Base-by-base conservation (phyloP, 192 early-diverging fungal genomes). In the Jimgerdemannia flammicorona region DNA sequence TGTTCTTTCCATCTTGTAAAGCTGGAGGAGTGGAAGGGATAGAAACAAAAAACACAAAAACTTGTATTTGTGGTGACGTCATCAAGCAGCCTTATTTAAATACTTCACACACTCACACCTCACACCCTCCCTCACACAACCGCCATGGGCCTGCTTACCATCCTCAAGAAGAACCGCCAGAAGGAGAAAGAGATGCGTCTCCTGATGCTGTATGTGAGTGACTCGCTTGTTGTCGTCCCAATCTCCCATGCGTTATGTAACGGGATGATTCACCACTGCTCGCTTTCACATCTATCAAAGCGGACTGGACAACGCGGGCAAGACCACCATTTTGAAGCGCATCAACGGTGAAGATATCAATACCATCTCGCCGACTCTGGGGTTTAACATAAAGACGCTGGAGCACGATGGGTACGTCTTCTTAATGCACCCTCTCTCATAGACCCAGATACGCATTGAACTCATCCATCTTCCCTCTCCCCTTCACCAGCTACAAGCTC, bases 251-350 rank as follows among this genome's bases (percentile, higher is more conserved):
- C 64, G 65, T 64, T 69, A 29, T 39, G 29, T 10, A 6, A 3
- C 40, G 18, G 20, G 9, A 69, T 70, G 42, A 59, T 18, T 8
- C 44, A 17, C 7, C n/a, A 39, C 6, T 65, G n/a, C 20, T 70
- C 65, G 63, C 75, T 4, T 4, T 10, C 18, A 29, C 44, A 40
- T 76, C 40, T 70, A 0, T 39, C 49, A 75, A 19, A 92, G 92
- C 11, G 98, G 98, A 0, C 87, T 99, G 0, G 98, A 99, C 84
- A 99, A 99, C 89, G 98, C 98, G 0, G 98, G 98, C 73, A 99
- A 99, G 77, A 99, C 98, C 0, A 99, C 98, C 7, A 98, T 98
- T 70, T 85, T 98, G 67, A 98, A 98, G 80, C 86, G 94, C 6
- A 92, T 99, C 80, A 98, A 94, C 85, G 96, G 96, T 65, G 95